Conservation (phyloP, 2,329 filamentous ascomycete species). For the Alternaria brassicicola region DNA sequence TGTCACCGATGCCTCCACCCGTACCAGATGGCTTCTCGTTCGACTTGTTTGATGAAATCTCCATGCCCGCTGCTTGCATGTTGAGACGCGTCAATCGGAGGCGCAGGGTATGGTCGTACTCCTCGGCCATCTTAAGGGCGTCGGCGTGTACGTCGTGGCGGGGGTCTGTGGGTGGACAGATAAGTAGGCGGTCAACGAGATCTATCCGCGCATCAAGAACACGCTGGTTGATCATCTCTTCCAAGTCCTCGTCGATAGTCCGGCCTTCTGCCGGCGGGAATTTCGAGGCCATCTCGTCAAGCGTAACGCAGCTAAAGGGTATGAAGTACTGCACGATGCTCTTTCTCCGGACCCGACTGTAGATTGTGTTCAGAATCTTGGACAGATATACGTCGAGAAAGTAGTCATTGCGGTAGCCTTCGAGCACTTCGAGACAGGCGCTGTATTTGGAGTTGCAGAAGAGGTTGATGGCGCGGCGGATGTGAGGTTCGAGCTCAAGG, state of each 20-base stretch:
- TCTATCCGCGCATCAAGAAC: conserved; percentile 82
- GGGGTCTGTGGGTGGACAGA: conserved; percentile 70
- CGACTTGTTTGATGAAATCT: conserved; percentile 57
- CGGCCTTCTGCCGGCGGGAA: conserved; percentile 65
- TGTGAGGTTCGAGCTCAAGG: conserved; percentile 90
- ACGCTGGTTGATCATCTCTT: conserved; percentile 75
- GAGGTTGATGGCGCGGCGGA: conserved; percentile 85
- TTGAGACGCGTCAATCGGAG: conserved; percentile 80
- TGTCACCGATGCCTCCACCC: conserved; percentile 33
- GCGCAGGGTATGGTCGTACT: conserved; percentile 76
- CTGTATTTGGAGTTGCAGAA: conserved; percentile 93
- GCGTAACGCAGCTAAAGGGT: conserved; percentile 85
- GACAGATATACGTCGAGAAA: conserved; percentile 88
- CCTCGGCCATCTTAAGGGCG: conserved; percentile 69
- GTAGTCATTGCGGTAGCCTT: conserved; percentile 82
- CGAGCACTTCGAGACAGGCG: conserved; percentile 79
- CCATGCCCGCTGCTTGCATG: conserved; percentile 75
- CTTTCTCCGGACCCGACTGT: conserved; percentile 79
- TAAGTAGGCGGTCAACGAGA: conserved; percentile 77
- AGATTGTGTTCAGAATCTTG: conserved; percentile 72
- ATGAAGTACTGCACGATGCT: conserved; percentile 92
- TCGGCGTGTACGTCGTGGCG: conserved; percentile 73
- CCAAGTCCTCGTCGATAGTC: conserved; percentile 73
- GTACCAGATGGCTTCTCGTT: conserved; percentile 19
- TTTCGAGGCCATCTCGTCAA: conserved; percentile 76